phyloP scores from a whole-genome alignment of 1,284 basidiomycete genomes.

The Hypsizygus ulmarius region DNA sequence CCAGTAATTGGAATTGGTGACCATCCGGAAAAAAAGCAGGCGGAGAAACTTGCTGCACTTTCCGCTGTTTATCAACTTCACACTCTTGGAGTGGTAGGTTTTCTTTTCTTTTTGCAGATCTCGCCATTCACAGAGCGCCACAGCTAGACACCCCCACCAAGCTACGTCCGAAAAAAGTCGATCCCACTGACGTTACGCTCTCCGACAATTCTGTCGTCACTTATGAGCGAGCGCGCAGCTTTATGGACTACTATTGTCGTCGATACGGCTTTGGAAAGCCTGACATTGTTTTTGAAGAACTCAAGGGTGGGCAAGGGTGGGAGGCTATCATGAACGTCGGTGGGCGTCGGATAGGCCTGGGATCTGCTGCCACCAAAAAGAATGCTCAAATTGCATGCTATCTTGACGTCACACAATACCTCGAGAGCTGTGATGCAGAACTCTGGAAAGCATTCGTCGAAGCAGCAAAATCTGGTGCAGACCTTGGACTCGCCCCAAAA shows the following conservation, averaged over 20 bases:
- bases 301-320: slow-evolving; percentile 49
- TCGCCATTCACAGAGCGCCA: neutral
- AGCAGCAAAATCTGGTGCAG: slow-evolving; percentile 61
- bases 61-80: slow-evolving; percentile 72
- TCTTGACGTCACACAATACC: slow-evolving; percentile 84
- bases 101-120: neutral
- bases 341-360: slow-evolving; percentile 80
- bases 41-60: slow-evolving; percentile 75
- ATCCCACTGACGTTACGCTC: slow-evolving; percentile 39
- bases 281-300: slow-evolving; percentile 60
- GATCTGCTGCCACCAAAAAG: slow-evolving; percentile 73
- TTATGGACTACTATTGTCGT: slow-evolving; percentile 95
- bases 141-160: slow-evolving; percentile 34
- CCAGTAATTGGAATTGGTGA: slow-evolving; percentile 63
- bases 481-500: slow-evolving; percentile 69
- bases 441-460: slow-evolving; percentile 77
- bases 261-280: slow-evolving; percentile 81
- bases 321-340: slow-evolving; percentile 83
- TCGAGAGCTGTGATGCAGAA: slow-evolving; percentile 78
- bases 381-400: slow-evolving; percentile 73
- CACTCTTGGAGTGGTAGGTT: slow-evolving; percentile 51
- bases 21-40: slow-evolving; percentile 60
- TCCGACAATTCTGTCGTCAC: slow-evolving; percentile 67
- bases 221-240: slow-evolving; percentile 80
- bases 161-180: slow-evolving; percentile 26